A percentile compares a stretch with the other conserved stretches of the same genome.
Conservation (phyloP, 495 filamentous ascomycete species). For the Extremus antarcticus region DNA sequence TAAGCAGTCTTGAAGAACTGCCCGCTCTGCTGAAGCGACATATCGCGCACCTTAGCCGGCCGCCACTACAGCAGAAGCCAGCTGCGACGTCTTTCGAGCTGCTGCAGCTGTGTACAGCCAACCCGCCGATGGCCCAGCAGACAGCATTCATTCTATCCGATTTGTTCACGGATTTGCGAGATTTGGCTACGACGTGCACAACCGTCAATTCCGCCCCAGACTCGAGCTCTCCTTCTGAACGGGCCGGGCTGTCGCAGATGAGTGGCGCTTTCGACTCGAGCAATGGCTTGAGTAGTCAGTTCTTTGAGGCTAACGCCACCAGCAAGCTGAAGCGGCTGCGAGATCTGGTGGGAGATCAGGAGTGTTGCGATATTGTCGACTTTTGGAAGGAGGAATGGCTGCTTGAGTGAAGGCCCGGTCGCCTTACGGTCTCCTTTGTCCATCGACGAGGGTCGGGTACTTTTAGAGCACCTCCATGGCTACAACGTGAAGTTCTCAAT, state of each 20-base stretch:
- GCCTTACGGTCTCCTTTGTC: no score
- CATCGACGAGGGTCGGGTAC: no score
- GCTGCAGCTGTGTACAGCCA: slow-evolving; percentile 22
- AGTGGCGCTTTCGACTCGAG: not conserved
- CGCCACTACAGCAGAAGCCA: not conserved
- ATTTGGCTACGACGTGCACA: slow-evolving; percentile 19
- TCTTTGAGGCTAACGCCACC: not conserved
- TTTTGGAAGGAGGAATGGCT: slow-evolving; percentile 26
- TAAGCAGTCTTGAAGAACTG: slow-evolving; percentile 6
- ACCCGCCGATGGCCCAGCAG: slow-evolving; percentile 17
- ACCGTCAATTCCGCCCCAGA: not conserved
- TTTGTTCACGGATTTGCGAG: slow-evolving; percentile 17
- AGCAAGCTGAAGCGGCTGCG: slow-evolving; percentile 8
- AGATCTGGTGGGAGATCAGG: slow-evolving; percentile 19
- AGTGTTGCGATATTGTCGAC: slow-evolving; percentile 19
- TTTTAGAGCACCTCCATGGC: no score
- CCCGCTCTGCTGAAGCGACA: slow-evolving; percentile 7
- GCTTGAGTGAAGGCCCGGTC: slow-evolving; percentile 19
- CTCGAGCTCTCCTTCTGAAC: not conserved
- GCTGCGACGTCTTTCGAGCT: slow-evolving; percentile 16
- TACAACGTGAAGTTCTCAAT: no score
- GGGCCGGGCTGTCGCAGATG: not conserved
- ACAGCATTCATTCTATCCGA: slow-evolving; percentile 24
- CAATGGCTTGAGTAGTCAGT: not conserved
- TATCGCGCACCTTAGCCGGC: not conserved